These are phyloP conservation scores for Grosmannia huntii DNA, from an alignment of 2,329 filamentous ascomycete species.

Conservation along the genomic window DNA sequence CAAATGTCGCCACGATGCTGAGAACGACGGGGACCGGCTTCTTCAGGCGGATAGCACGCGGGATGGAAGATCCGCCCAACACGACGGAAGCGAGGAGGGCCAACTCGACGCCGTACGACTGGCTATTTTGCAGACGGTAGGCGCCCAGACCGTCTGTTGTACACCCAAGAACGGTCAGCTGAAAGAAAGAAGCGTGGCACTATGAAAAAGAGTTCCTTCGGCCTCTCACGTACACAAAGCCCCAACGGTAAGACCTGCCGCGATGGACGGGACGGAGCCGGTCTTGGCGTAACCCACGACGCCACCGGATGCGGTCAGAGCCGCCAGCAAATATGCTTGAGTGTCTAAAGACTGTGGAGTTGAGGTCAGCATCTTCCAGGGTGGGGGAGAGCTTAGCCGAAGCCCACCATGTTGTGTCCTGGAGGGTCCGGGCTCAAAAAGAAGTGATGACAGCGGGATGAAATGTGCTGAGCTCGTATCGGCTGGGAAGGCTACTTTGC, in stretches of 20 bases:
- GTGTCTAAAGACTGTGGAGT: conserved; percentile 16
- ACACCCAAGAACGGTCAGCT: not conserved
- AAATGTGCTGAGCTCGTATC: not conserved
- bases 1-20: conserved; percentile 66
- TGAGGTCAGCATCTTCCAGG: not conserved
- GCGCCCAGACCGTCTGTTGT: conserved; percentile 62
- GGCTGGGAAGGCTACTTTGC: not conserved
- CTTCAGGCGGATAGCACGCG: conserved; percentile 66
- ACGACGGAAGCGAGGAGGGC: conserved; percentile 81
- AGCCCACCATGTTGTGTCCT: conserved; percentile 1
- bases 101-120: conserved; percentile 76
- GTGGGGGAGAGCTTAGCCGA: not conserved
- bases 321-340: conserved; percentile 66
- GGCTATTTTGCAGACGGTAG: conserved; percentile 60
- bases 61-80: conserved; percentile 72
- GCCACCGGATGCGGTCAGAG: conserved; percentile 76
- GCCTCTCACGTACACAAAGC: conserved; percentile 34
- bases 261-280: conserved; percentile 74
- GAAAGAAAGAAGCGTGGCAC: not conserved
- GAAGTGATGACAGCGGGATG: not conserved
- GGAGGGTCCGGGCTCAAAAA: too few species aligned
- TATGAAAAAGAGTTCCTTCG: not conserved
- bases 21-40: conserved; percentile 79
- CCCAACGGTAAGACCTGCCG: conserved; percentile 75
- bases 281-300: conserved; percentile 77